A percentile compares a stretch with the other conserved stretches of the same genome.
These are phyloP conservation scores for Clonostachys chloroleuca DNA, from an alignment of 2,329 filamentous ascomycete species.

Conservation along the genomic window DNA sequence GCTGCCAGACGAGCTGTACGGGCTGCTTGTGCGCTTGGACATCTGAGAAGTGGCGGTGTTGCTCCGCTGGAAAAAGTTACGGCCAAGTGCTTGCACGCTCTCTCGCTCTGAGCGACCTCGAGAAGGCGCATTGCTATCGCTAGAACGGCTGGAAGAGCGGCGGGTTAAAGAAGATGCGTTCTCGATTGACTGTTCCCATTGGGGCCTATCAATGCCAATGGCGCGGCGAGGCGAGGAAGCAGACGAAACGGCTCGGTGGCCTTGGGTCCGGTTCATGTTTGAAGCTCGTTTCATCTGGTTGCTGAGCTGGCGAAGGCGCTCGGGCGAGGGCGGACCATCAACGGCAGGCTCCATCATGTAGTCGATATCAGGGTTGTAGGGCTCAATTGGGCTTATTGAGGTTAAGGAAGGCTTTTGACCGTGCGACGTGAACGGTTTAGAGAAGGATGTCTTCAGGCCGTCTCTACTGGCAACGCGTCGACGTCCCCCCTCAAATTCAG, in stretches of 20 bases:
- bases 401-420: conserved; percentile 6
- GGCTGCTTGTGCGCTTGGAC: conserved; percentile 43
- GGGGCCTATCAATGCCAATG: conserved; percentile 29
- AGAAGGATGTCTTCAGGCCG: no score
- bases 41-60: conserved; percentile 23
- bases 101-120: conserved; percentile 55
- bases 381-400: conserved; percentile 5
- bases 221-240: conserved; percentile 49
- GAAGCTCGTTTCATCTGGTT: conserved; percentile 54
- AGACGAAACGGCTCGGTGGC: conserved; percentile 41
- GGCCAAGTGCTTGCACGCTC: conserved; percentile 55
- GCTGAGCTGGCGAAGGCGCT: conserved; percentile 52
- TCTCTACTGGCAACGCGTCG: no score
- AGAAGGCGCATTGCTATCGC: conserved; percentile 43
- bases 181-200: conserved; percentile 40
- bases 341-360: conserved; percentile 53
- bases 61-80: conserved; percentile 53
- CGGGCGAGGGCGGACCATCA: conserved; percentile 57
- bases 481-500: no score
- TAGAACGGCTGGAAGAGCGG: conserved; percentile 52
- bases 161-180: conserved; percentile 47
- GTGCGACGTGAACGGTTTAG: neutral
- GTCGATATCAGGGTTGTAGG: conserved; percentile 16
- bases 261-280: conserved; percentile 22
- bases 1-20: conserved; percentile 39